Base-by-base conservation (phyloP, 148 eudicot species). In the Linanthus parryae region DNA sequence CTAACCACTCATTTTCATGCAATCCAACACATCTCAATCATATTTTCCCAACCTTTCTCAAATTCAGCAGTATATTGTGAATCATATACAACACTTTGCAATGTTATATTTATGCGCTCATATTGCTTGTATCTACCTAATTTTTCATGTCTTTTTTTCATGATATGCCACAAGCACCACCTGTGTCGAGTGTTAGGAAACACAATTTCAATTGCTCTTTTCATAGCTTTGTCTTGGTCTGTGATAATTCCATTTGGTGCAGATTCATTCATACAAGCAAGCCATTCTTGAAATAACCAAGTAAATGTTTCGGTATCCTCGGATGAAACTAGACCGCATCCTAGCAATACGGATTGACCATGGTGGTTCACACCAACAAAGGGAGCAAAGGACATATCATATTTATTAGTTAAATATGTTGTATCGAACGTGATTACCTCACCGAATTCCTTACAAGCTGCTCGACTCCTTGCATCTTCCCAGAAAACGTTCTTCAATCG, bases 381-480 rank as follows among this genome's bases (percentile, higher is more conserved):
- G 5, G 19, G 45, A 11, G 19, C 10, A 11, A 57, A 57, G 1
- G 61, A 39, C 61, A 42, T 12, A 12, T 29, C 44, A 27, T 20
- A 57, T 15, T 46, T 20, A 44, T 46, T 58, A 12, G 53, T 58
- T 31, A 45, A 41, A 19, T 58, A 58, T 13, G 37, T 57, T 1
- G 50, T 44, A 15, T 57, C 50, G 8, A 58, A 58, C 0, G 13
- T 24, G 19, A 41, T 23, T 9, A 45, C 52, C 22, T 58, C 61
- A 0, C 48, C 33, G 30, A 15, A 44, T 5, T 2, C 2, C 14
- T 26, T 25, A 16, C 43, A 42, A 15, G 44, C 33, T 4, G 10
- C 22, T 8, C 21, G 16, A 2, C 37, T 35, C 27, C 45, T 56
- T 2, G 18, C 49, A 56, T 56, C 24, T 15, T 19, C 61, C 61